A percentile compares a stretch with the other conserved stretches of the same genome.
These are phyloP conservation scores for Fusarium tanahbumbuense DNA, from an alignment of 2,329 filamentous ascomycete genomes.

Conservation along the genomic window DNA sequence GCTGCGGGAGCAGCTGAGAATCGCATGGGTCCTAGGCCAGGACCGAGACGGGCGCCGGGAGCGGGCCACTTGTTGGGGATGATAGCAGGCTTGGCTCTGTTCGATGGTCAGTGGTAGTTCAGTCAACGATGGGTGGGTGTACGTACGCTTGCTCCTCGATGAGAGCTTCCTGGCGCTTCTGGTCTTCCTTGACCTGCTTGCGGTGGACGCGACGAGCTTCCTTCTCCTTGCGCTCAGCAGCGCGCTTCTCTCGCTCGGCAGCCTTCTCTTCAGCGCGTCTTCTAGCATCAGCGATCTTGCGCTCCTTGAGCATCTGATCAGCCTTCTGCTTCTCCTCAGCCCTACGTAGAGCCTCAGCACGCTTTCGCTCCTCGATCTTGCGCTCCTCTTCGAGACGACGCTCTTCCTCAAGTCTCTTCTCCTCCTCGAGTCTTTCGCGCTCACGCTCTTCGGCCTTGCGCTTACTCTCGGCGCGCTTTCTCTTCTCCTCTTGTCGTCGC, in stretches of 20 bases:
- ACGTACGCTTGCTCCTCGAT: conserved; percentile 18
- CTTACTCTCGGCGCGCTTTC: conserved; percentile 10
- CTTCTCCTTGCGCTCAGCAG: conserved; percentile 26
- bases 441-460: conserved; percentile 20
- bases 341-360: conserved; percentile 16
- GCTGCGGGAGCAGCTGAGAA: conserved; percentile 4
- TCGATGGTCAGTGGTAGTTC: not conserved
- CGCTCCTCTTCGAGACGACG: conserved; percentile 16
- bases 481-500: conserved; percentile 14
- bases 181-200: conserved; percentile 24
- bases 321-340: conserved; percentile 15
- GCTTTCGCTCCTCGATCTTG: conserved; percentile 21
- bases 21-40: conserved; percentile 11
- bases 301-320: conserved; percentile 8
- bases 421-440: conserved; percentile 7
- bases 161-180: conserved; percentile 17
- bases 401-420: conserved; percentile 19
- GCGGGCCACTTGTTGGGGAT: conserved; percentile 22
- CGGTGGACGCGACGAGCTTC: conserved; percentile 19
- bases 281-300: conserved; percentile 11
- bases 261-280: conserved; percentile 17
- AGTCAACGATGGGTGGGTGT: accelerated
- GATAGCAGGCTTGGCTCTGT: conserved; percentile 20
- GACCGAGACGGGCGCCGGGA: conserved; percentile 18
- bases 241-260: conserved; percentile 14